A percentile compares a stretch with the other conserved stretches of the same genome.
phyloP scores from a whole-genome alignment of 2,329 filamentous ascomycete species.

The Raffaelea albimanens region DNA sequence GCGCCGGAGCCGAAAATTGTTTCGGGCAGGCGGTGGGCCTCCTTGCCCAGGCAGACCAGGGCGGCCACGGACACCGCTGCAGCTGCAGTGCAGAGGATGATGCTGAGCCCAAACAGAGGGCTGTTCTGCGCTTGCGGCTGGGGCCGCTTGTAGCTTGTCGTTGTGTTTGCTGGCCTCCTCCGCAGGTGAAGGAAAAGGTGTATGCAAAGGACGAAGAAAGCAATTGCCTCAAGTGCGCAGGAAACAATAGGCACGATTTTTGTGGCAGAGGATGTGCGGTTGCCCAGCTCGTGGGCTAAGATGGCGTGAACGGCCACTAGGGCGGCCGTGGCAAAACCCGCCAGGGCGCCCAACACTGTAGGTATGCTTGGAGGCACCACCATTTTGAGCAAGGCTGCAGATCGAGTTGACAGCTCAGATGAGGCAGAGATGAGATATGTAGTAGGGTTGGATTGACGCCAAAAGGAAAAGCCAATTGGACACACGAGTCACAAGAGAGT shows the following conservation, averaged over 20 bases:
- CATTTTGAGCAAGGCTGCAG: constrained; percentile 18
- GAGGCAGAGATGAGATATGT: too few relatives aligned
- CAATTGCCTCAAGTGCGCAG: constrained; percentile 25
- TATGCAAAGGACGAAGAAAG: constrained; percentile 24
- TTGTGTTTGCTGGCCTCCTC: constrained; percentile 12
- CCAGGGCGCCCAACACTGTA: constrained; percentile 25
- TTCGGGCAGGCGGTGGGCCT: constrained; percentile 17
- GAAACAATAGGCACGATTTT: constrained; percentile 27
- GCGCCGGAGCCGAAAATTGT: constrained; percentile 23
- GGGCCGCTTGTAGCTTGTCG: constrained; percentile 11
- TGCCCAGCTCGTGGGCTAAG: constrained; percentile 24
- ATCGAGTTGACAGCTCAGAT: background rate
- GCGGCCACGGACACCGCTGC: constrained; percentile 34
- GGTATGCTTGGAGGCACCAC: constrained; percentile 23
- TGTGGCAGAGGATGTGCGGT: constrained; percentile 19
- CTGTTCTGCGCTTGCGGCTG: constrained; percentile 1
- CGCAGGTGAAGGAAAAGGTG: constrained; percentile 22
- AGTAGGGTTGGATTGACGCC: too few relatives aligned
- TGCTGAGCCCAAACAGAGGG: constrained; percentile 24
- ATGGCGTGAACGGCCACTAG: constrained; percentile 30
- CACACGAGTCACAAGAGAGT: too few relatives aligned
- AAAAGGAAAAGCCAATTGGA: background rate
- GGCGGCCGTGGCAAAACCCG: constrained; percentile 28
- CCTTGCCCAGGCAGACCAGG: constrained; percentile 30
- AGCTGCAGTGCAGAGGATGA: constrained; percentile 33